These are phyloP conservation scores for Vitis rotundifolia DNA, from an alignment of 164 flowering plant species.

Conservation along the genomic window DNA sequence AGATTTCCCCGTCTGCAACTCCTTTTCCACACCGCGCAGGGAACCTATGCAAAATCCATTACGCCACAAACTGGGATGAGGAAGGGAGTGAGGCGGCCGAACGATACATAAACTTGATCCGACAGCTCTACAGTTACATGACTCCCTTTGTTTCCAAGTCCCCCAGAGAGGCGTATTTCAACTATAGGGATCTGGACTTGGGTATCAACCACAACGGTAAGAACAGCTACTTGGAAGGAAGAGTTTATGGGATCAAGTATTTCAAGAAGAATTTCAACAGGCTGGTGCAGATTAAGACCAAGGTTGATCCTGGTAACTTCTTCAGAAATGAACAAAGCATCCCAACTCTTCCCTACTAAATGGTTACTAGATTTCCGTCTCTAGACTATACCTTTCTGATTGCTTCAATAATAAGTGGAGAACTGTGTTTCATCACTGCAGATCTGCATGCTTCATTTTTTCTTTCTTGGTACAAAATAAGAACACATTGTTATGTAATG, in stretches of 20 bases:
- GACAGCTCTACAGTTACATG: slow-evolving; percentile 5
- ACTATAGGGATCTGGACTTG: slow-evolving; percentile 31
- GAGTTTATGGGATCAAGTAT: slow-evolving; percentile 9
- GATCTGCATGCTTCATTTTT: no score
- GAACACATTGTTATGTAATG: no score
- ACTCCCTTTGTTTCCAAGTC: slow-evolving; percentile 10
- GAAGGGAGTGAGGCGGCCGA: background rate
- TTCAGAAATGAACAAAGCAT: slow-evolving; percentile 32
- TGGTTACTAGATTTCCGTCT: no score
- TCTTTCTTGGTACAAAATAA: no score
- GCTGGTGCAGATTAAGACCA: slow-evolving; percentile 25
- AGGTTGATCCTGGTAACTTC: slow-evolving; percentile 30
- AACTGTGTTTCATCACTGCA: no score
- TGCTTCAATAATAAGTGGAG: no score
- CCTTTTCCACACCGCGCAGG: slow-evolving; percentile 24
- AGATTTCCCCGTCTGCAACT: slow-evolving; percentile 5
- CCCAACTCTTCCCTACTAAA: background rate
- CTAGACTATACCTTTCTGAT: no score
- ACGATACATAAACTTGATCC: background rate
- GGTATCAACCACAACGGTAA: background rate
- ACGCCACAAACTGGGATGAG: slow-evolving; percentile 1
- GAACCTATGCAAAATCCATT: slow-evolving; percentile 13
- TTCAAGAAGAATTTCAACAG: slow-evolving; percentile 25
- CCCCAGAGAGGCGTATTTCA: slow-evolving; percentile 29
- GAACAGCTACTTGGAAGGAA: background rate